Base-by-base conservation (phyloP, 2,329 filamentous ascomycete genomes). In the Peltaster fructicola region DNA sequence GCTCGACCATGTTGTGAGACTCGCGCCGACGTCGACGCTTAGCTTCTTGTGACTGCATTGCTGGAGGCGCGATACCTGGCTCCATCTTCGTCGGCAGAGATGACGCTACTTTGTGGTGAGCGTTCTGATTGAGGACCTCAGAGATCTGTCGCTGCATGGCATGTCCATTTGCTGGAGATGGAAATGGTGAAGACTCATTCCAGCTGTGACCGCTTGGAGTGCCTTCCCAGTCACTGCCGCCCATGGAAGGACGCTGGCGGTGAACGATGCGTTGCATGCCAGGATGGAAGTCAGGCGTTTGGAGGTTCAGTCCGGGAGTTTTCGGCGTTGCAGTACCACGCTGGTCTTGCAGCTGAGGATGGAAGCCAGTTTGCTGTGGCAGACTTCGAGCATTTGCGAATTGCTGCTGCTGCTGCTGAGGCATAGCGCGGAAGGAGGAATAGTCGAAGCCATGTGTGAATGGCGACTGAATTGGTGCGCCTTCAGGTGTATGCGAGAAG, bases 1-100 rank as follows among this genome's bases (percentile, higher is more conserved):
- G 80, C 57, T 98, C 88, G 7, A 98, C 88, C 18, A 91, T 63
- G 47, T 98, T 95, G 57, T 98, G 88, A 1, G 85, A 95, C 45
- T 93, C 88, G 18, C 88, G 68, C 31, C 88, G 72, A 32, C 84
- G 68, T 50, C 85, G 80, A 40, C 82, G 70, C 66, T 95, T 95
- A 43, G 84, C 82, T 49, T 95, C 88, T 44, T 92, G 82, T 1
- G 81, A 75, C 27, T 88, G 79, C 25, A 76, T 62, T 8, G 47
- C 39, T 13, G 42, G 41, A 6, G 52, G 52, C 29, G 59, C 56
- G 15, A 39, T 52, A 21, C 52, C 59, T 26, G 65, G 66, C 36
- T 68, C 64, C 25, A 93, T 72, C 56, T 93, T 93, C 16, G 81
- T 67, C 2, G 85, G 85, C 57, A 95, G 73, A 1, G 85, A 93